Base-by-base conservation (phyloP, 768 basidiomycete species). In the Leccinum rimulosum region DNA sequence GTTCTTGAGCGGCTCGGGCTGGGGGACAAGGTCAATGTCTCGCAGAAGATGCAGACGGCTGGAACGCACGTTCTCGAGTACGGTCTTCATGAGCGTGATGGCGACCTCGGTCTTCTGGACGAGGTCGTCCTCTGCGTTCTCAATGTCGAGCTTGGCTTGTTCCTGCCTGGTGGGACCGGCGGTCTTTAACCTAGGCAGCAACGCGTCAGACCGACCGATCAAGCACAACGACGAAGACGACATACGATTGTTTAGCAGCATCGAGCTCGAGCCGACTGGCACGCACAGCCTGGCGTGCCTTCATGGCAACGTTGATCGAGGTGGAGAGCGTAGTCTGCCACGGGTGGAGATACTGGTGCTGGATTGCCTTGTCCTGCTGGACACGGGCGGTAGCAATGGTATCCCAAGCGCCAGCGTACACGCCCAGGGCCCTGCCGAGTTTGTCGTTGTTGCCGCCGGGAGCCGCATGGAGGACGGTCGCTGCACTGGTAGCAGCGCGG, bases 31-130 rank as follows among this genome's bases (percentile, higher is more conserved):
- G 53, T n/a, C 3, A 9, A 31, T 10, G 28, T 40, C 6, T 22
- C 5, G 43, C 19, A 8, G 55, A 50, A 14, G 38, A 30, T 6
- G 22, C 8, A 47, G 25, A 22, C 3, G 14, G 15, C 11, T 0
- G 8, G n/a, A 11, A 79, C 90, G 56, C 63, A 97, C 95, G 75
- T 98, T 98, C 67, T 98, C 96, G 40, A 99, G 82, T 15, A 98
- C 96, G n/a, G 92, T 89, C 80, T 96, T 96, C 95, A 97, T 96
- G 48, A 94, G 82, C 3, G 90, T 91, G 66, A 97, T 97, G 1
- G 95, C 96, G 31, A 95, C 90, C 74, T 99, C 97, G 25, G 97
- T 99, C 80, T 93, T 94, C 72, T 95, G 95, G 6, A 98, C 97
- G 33, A 98, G 84, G 74, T 95, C 93, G 72, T 99, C 97, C 67